A percentile compares a stretch with the other conserved stretches of the same genome.
Evolutionary conservation across 768 basidiomycete species (phyloP).

Genomic region (Calocera viscosa): DNA sequence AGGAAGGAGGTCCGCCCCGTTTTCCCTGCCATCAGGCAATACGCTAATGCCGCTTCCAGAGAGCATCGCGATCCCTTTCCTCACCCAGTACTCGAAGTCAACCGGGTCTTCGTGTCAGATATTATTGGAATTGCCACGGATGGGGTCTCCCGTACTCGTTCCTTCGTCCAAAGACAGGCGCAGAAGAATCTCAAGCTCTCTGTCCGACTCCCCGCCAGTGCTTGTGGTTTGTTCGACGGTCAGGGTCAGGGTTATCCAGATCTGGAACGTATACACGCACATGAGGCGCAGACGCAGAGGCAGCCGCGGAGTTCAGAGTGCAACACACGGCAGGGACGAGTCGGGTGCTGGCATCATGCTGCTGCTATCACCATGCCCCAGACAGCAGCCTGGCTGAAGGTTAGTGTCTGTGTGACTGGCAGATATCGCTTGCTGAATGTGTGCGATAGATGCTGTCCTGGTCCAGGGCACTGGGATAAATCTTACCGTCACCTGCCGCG

Average conservation of each 20-base stretch:
- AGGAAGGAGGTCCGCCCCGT: background rate
- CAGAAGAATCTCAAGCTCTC: background rate
- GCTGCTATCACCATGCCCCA: no score
- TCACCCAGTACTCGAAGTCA: background rate
- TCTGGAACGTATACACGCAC: background rate
- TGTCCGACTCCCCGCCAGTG: background rate
- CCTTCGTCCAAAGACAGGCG: background rate
- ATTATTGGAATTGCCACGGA: background rate
- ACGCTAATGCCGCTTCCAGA: background rate
- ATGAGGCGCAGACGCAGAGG: background rate
- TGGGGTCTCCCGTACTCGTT: slow-evolving; percentile 1
- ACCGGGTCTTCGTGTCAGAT: background rate
- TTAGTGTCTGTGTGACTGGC: no score
- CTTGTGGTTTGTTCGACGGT: background rate
- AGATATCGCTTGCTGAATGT: no score
- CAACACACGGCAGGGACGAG: no score
- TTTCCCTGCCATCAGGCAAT: background rate
- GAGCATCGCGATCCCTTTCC: background rate
- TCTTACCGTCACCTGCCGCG: background rate
- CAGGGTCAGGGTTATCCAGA: background rate
- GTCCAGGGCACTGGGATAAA: background rate
- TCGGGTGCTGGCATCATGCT: no score
- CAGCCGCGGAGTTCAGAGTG: no score
- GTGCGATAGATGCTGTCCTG: background rate
- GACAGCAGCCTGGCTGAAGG: no score